Percentiles rank a stretch among this genome's conserved stretches.
Evolutionary conservation across 148 eudicot species (phyloP).

Genomic region (Agrostemma githago): DNA sequence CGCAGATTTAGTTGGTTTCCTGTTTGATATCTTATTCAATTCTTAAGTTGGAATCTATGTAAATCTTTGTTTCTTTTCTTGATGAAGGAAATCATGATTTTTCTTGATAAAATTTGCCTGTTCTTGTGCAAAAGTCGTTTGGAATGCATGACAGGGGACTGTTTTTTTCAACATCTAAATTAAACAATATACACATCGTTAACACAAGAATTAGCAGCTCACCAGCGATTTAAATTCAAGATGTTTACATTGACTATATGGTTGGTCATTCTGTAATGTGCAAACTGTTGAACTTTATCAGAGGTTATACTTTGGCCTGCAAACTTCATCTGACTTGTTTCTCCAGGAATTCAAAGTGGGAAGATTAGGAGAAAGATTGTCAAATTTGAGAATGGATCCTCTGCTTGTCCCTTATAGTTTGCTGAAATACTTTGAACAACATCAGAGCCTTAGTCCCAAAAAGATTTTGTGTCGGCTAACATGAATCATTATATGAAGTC

Average conservation of each 20-base stretch:
- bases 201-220: neutral
- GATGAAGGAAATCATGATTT: neutral
- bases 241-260: neutral
- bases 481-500: too few relatives aligned
- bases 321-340: neutral
- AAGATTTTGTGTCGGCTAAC: too few relatives aligned
- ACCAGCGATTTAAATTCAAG: neutral
- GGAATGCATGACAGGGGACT: too few relatives aligned
- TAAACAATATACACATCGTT: neutral
- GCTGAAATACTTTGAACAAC: too few relatives aligned
- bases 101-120: neutral
- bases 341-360: neutral
- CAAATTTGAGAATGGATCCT: too few relatives aligned
- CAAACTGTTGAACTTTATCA: neutral
- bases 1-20: neutral
- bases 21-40: neutral
- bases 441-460: too few relatives aligned
- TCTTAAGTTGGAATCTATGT: neutral
- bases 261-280: neutral
- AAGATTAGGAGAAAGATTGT: neutral
- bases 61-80: conserved; percentile 4
- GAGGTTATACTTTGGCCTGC: neutral
- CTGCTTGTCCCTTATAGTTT: too few relatives aligned
- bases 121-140: neutral
- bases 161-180: too few relatives aligned